Conservation (phyloP, 257 asterid genomes). For the Gentiana macrophylla region DNA sequence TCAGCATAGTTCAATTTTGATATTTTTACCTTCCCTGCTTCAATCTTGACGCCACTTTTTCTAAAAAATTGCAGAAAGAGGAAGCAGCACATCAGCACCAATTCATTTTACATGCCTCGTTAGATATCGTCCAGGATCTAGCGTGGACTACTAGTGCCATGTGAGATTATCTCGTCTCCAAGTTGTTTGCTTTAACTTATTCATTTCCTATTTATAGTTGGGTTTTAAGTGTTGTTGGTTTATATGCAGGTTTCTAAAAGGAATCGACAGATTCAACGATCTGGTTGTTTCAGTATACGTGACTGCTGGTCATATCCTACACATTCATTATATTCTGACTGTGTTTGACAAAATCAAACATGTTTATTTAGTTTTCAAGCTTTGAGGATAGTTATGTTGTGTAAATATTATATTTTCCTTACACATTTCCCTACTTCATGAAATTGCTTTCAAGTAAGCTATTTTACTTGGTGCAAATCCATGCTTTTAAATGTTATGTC, state of each 20-base stretch:
- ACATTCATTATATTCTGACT: not conserved
- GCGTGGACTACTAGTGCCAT: conserved; percentile 99
- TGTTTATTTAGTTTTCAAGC: too few relatives aligned
- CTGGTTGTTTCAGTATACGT: conserved; percentile 91
- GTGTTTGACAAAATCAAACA: too few relatives aligned
- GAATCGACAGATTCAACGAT: conserved; percentile 80
- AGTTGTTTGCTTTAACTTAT: not conserved
- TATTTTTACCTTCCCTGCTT: not conserved
- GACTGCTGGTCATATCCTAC: conserved; percentile 99
- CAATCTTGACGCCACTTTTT: not conserved
- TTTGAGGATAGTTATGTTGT: too few relatives aligned
- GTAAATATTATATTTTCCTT: too few relatives aligned
- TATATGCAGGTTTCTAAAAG: conserved; percentile 62
- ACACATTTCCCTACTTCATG: too few relatives aligned
- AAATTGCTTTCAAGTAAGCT: too few relatives aligned
- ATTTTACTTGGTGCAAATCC: too few relatives aligned
- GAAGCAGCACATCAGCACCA: conserved; percentile 98
- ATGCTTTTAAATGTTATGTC: too few relatives aligned
- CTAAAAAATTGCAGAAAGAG: conserved; percentile 42
- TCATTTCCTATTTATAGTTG: not conserved
- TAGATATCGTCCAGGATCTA: conserved; percentile 86
- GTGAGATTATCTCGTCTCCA: conserved; percentile 33
- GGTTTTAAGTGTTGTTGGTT: not conserved
- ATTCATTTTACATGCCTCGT: conserved; percentile 88
- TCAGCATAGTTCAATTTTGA: not conserved